Evolutionary conservation across 495 filamentous ascomycete species (phyloP).

Genomic region (Tuber brumale): DNA sequence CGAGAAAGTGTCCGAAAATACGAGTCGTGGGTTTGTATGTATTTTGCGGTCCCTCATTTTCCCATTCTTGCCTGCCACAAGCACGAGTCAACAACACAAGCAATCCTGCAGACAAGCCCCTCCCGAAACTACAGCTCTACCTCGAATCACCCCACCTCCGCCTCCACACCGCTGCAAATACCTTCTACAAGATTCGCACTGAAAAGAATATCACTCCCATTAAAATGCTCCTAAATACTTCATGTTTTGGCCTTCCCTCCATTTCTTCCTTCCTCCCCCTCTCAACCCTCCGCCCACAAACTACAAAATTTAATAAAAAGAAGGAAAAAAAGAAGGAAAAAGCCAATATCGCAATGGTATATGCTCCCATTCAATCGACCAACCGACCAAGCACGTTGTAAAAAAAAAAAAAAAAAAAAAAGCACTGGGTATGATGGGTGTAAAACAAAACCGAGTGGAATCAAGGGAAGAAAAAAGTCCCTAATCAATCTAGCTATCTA

Average conservation of each 20-base stretch:
- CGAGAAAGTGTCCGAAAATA: too few relatives aligned
- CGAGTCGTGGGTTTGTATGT: too few relatives aligned
- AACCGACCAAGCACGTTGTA: not conserved
- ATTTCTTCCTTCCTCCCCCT: not conserved
- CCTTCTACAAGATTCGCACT: not conserved
- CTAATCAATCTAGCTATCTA: not conserved
- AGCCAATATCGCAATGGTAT: not conserved
- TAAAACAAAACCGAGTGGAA: not conserved
- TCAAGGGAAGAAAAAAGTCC: not conserved
- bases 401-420: not conserved
- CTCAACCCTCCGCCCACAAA: not conserved
- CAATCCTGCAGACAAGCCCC: not conserved
- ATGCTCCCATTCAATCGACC: not conserved
- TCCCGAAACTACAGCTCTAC: not conserved
- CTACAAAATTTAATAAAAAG: not conserved
- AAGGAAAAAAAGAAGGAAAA: not conserved
- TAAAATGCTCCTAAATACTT: slow-evolving; percentile 5
- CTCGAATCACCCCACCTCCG: not conserved
- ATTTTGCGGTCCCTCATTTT: too few relatives aligned
- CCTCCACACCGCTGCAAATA: not conserved
- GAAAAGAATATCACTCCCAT: not conserved
- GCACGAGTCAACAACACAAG: not conserved
- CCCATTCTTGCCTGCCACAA: not conserved
- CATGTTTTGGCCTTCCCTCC: not conserved
- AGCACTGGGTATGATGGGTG: not conserved